Conservation (phyloP, 2,329 filamentous ascomycete genomes). For the Fusarium guadeloupense region DNA sequence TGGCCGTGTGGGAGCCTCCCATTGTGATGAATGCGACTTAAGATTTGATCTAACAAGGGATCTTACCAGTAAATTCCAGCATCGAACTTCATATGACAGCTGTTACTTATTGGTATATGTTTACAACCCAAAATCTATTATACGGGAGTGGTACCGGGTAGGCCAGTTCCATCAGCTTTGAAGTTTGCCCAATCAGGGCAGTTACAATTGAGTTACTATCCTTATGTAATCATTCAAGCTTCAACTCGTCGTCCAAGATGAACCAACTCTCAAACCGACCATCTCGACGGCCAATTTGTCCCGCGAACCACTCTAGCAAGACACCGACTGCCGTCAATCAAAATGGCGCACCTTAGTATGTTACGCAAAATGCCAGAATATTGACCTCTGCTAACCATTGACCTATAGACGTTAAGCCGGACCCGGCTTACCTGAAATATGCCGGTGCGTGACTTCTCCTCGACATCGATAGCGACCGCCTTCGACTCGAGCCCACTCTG, state of each 20-base stretch:
- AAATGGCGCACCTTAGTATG: slow-evolving; percentile 54
- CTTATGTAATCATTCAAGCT: slow-evolving; percentile 37
- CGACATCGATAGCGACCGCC: slow-evolving; percentile 13
- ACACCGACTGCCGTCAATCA: slow-evolving; percentile 40
- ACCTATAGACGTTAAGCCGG: slow-evolving; percentile 52
- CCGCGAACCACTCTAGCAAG: slow-evolving; percentile 34
- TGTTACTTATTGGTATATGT: neutral
- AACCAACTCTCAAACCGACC: slow-evolving; percentile 34
- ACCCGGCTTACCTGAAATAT: slow-evolving; percentile 54
- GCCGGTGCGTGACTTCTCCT: slow-evolving; percentile 48
- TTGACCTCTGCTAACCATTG: slow-evolving; percentile 39
- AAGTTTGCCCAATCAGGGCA: slow-evolving; percentile 25
- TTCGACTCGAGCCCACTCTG: slow-evolving; percentile 28
- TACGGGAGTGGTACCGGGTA: slow-evolving; percentile 28
- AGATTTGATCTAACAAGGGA: too few species aligned
- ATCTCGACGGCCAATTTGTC: slow-evolving; percentile 40
- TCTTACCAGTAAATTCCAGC: too few species aligned
- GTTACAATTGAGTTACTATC: slow-evolving; percentile 11
- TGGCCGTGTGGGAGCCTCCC: too few species aligned
- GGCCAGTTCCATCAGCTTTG: accelerated
- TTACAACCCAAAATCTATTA: neutral
- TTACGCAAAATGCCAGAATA: neutral
- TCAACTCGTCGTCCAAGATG: slow-evolving; percentile 29
- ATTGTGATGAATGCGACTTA: too few species aligned
- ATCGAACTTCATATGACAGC: too few species aligned